Percentiles rank a stretch among this genome's conserved stretches.
Conservation (phyloP, 179 eudicot genomes). For the Silene noctiflora region DNA sequence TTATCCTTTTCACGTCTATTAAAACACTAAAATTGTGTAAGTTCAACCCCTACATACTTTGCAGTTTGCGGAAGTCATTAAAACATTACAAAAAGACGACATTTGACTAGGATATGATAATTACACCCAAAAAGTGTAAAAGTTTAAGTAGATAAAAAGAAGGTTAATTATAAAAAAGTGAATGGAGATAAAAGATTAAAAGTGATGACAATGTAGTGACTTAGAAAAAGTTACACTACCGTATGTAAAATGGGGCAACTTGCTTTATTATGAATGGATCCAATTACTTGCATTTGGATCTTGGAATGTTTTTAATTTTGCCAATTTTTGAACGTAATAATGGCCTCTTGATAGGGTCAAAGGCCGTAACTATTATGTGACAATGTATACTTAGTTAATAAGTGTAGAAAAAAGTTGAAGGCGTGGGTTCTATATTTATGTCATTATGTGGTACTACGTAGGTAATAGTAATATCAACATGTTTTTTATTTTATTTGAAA, state of each 20-base stretch:
- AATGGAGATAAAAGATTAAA: neutral
- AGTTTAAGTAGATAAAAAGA: constrained; percentile 9
- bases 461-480: no score
- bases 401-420: neutral
- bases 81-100: neutral
- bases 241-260: neutral
- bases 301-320: constrained; percentile 1
- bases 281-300: constrained; percentile 4
- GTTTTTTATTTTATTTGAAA: no score
- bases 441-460: no score
- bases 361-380: neutral
- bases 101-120: neutral
- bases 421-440: neutral
- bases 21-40: no score
- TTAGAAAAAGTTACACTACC: neutral
- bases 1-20: no score
- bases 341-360: constrained; percentile 12
- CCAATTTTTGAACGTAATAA: neutral
- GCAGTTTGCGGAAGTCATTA: no score
- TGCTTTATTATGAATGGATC: constrained; percentile 14
- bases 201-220: neutral
- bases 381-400: no score
- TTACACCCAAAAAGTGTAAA: neutral
- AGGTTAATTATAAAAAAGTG: neutral
- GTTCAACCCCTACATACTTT: no score